Evolutionary conservation across 2,329 filamentous ascomycete genomes (phyloP).

Genomic region (Colletotrichum sp.): DNA sequence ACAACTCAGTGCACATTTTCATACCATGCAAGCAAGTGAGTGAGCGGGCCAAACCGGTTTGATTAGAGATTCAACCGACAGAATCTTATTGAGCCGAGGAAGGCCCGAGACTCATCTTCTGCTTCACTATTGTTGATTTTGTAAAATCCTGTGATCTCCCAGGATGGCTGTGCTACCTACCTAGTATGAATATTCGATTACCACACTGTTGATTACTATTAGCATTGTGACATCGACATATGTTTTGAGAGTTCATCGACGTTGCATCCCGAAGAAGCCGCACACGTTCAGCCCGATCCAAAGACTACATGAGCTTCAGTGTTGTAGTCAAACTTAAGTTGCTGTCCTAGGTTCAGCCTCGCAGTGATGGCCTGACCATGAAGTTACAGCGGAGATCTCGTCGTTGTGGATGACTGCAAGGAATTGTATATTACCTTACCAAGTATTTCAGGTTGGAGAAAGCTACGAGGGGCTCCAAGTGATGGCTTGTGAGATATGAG

Average conservation of each 20-base stretch:
- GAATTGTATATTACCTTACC: background rate
- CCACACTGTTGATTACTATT: rapidly evolving
- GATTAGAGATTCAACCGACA: background rate
- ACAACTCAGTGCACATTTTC: background rate
- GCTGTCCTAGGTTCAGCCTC: background rate
- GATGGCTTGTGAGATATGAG: background rate
- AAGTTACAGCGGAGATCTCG: background rate
- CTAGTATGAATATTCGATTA: background rate
- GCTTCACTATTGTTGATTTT: background rate
- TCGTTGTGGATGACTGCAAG: background rate
- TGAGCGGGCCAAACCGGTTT: background rate
- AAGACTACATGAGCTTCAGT: background rate
- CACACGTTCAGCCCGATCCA: background rate
- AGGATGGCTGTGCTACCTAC: background rate
- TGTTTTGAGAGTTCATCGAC: background rate
- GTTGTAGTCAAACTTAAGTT: background rate
- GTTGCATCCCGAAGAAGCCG: background rate
- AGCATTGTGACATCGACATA: background rate
- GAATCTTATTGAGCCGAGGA: background rate
- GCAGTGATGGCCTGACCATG: background rate
- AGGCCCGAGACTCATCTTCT: background rate
- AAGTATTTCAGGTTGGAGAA: rapidly evolving
- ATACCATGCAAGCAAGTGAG: background rate
- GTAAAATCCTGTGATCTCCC: background rate
- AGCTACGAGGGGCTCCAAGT: background rate